Evolutionary conservation across 2,329 filamentous ascomycete species (phyloP).

Genomic region (Elsinoe fawcettii): DNA sequence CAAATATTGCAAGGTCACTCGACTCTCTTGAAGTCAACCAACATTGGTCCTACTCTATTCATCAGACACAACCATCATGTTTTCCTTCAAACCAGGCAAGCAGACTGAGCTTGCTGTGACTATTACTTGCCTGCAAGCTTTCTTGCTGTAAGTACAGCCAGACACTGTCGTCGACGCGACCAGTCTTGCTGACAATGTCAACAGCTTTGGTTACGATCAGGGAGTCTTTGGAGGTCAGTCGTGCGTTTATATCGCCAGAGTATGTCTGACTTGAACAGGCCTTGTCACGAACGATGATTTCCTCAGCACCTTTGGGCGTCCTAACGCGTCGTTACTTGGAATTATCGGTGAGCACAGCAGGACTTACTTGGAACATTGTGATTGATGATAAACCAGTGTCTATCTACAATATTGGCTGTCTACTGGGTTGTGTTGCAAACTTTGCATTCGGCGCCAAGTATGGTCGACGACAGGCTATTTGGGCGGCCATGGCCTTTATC

Average conservation of each 20-base stretch:
- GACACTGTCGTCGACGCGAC: background rate
- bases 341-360: conserved; percentile 23
- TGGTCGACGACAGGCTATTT: conserved; percentile 28
- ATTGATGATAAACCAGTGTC: conserved; percentile 16
- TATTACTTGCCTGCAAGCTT: conserved; percentile 12
- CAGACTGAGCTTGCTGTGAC: conserved; percentile 15
- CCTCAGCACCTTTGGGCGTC: conserved; percentile 26
- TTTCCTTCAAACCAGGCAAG: conserved; percentile 13
- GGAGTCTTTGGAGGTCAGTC: conserved; percentile 27
- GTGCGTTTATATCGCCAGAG: background rate
- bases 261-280: background rate
- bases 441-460: conserved; percentile 28
- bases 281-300: conserved; percentile 28
- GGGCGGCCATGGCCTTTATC: conserved; percentile 31
- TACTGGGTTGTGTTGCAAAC: conserved; percentile 27
- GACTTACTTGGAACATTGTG: background rate
- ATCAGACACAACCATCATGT: background rate
- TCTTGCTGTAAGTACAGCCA: conserved; percentile 7
- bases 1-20: background rate
- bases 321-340: conserved; percentile 25
- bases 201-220: conserved; percentile 27
- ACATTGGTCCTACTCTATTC: background rate
- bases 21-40: background rate
- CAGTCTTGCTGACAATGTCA: background rate
- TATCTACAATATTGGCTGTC: conserved; percentile 31